phyloP scores from a whole-genome alignment of 352 stramenopile species.

The Phytopythium mirpurense region DNA sequence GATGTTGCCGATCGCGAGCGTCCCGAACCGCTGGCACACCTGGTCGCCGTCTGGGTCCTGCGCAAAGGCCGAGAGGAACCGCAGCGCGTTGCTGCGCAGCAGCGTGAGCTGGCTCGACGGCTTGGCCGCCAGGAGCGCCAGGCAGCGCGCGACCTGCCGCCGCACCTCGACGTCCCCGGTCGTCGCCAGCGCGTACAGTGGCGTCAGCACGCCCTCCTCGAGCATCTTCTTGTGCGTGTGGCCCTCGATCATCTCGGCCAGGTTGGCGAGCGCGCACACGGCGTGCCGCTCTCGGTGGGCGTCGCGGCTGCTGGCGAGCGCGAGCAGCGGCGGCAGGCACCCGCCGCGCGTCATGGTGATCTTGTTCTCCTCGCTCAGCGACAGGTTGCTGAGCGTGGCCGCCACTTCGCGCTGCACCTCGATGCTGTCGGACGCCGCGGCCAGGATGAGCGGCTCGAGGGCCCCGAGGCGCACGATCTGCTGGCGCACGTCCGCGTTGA shows the following conservation, averaged over 20 bases:
- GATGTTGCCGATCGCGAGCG: constrained; percentile 90
- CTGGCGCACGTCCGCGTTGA: constrained; percentile 85
- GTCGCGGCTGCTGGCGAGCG: constrained; percentile 84
- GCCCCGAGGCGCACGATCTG: constrained; percentile 90
- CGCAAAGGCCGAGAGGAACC: constrained; percentile 85
- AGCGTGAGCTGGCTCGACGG: constrained; percentile 86
- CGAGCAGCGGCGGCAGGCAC: constrained; percentile 90
- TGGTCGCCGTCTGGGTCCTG: constrained; percentile 67
- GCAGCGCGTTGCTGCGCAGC: constrained; percentile 79
- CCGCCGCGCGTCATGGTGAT: constrained; percentile 93
- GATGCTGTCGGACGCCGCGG: constrained; percentile 85
- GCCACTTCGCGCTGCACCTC: constrained; percentile 95
- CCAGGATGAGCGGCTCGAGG: constrained; percentile 93
- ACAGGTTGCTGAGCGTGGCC: constrained; percentile 93
- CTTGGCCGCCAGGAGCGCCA: constrained; percentile 94
- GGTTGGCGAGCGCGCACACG: constrained; percentile 91
- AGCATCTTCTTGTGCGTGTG: constrained; percentile 95
- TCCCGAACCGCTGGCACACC: constrained; percentile 87
- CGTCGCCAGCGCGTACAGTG: constrained; percentile 81
- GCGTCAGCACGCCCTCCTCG: constrained; percentile 88
- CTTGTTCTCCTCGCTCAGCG: constrained; percentile 95
- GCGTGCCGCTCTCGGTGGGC: constrained; percentile 90
- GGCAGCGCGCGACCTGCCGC: constrained; percentile 87
- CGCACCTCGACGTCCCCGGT: constrained; percentile 85
- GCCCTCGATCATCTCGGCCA: constrained; percentile 95